Conservation (phyloP, 257 asterid genomes). For the Solanum gracilifrons region DNA sequence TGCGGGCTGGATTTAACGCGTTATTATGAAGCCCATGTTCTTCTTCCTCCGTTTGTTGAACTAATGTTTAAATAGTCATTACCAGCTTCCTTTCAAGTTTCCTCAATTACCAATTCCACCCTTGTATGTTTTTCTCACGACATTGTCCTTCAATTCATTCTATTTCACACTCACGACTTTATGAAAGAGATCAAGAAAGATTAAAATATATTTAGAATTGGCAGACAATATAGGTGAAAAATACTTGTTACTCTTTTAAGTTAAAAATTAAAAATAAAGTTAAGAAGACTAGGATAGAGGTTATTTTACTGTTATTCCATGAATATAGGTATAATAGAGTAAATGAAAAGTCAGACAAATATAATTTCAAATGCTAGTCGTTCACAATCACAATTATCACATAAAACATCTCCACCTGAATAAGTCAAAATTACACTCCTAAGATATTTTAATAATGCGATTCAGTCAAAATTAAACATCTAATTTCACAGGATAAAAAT, state of each 20-base stretch:
- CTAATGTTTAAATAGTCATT: not conserved
- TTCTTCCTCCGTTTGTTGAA: not conserved
- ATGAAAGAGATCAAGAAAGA: not conserved
- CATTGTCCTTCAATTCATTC: not conserved
- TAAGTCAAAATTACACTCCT: not conserved
- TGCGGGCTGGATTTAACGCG: conserved; percentile 46
- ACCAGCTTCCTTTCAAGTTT: not conserved
- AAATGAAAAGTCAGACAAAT: not conserved
- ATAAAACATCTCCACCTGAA: not conserved
- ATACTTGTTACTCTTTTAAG: not conserved
- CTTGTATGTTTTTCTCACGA: not conserved
- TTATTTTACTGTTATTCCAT: not conserved
- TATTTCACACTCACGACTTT: not conserved
- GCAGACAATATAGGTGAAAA: not conserved
- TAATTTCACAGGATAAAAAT: not conserved
- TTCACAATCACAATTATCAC: not conserved
- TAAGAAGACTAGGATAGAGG: not conserved
- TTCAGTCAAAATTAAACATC: not conserved
- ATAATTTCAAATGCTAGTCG: not conserved
- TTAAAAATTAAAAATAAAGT: not conserved
- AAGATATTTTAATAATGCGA: not conserved
- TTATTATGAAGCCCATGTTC: conserved; percentile 13
- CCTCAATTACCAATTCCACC: not conserved
- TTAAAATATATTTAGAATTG: too few species aligned
- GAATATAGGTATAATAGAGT: not conserved